Conservation (phyloP, 2,329 filamentous ascomycete genomes). For the Ciborinia camelliae region DNA sequence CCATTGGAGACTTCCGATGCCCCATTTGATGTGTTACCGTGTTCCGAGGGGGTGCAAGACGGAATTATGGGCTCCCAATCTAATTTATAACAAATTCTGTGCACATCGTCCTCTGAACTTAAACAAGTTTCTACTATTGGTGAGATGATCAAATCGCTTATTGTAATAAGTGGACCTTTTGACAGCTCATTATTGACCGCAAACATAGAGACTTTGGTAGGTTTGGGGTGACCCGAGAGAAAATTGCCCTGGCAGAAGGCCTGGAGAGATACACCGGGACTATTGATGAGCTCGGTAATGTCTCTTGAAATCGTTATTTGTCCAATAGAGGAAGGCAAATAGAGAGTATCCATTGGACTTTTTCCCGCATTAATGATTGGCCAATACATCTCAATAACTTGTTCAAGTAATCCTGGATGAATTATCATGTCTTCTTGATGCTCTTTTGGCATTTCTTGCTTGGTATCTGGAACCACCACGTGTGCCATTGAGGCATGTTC, state of each 20-base stretch:
- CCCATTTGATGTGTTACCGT: constrained; percentile 32
- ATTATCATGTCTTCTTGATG: constrained; percentile 46
- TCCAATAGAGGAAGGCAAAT: constrained; percentile 23
- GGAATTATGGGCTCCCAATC: constrained; percentile 43
- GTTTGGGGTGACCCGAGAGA: constrained; percentile 29
- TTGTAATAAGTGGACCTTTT: constrained; percentile 39
- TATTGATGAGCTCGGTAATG: constrained; percentile 40
- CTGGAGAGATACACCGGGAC: constrained; percentile 38
- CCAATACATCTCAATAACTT: constrained; percentile 39
- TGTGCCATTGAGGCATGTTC: neutral
- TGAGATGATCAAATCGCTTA: constrained; percentile 42
- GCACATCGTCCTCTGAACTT: constrained; percentile 32
- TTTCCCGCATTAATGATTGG: constrained; percentile 7
- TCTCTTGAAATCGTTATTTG: constrained; percentile 41
- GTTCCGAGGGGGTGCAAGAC: constrained; percentile 31
- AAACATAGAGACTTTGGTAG: constrained; percentile 43
- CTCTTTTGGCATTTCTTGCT: constrained; percentile 37
- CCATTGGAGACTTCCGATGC: neutral
- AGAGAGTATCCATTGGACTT: constrained; percentile 7
- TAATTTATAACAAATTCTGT: constrained; percentile 48
- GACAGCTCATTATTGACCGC: constrained; percentile 34
- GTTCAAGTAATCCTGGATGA: constrained; percentile 56
- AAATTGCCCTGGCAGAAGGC: constrained; percentile 41
- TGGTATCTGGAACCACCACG: constrained; percentile 16
- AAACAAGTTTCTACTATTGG: constrained; percentile 42